Conservation (phyloP, 2,329 filamentous ascomycete species). For the Xylariaceae sp. region DNA sequence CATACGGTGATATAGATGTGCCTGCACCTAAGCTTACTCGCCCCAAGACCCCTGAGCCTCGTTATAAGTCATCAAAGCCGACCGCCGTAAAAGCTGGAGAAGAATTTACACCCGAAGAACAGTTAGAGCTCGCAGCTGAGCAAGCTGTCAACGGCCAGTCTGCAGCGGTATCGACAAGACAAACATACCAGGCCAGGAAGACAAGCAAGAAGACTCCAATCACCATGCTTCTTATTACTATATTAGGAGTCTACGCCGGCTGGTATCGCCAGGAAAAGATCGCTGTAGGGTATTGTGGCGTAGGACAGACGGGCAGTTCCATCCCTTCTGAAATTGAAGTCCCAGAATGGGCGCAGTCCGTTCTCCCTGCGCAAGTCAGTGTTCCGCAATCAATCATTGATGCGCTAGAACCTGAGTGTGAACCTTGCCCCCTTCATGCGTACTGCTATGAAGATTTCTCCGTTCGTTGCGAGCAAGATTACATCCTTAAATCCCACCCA, state of each 20-base stretch:
- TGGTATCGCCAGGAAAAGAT: constrained; percentile 96
- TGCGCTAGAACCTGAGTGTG: constrained; percentile 79
- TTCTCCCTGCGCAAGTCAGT: constrained; percentile 58
- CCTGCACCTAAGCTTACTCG: constrained; percentile 51
- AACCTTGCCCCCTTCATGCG: constrained; percentile 88
- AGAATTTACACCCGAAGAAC: constrained; percentile 92
- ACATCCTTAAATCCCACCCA: constrained; percentile 83
- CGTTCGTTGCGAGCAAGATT: constrained; percentile 84
- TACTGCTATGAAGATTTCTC: constrained; percentile 82
- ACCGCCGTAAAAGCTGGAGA: constrained; percentile 72
- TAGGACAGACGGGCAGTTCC: constrained; percentile 68
- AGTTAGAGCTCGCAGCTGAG: constrained; percentile 78
- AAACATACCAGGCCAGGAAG: constrained; percentile 42
- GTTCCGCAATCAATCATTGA: constrained; percentile 76
- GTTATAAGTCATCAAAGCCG: constrained; percentile 42
- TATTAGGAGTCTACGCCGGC: constrained; percentile 73
- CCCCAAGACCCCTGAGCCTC: constrained; percentile 42
- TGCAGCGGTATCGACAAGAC: constrained; percentile 49
- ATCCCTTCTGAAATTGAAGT: constrained; percentile 54
- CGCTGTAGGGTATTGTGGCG: constrained; percentile 92
- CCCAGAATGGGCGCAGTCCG: constrained; percentile 47
- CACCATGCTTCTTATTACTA: constrained; percentile 71
- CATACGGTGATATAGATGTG: constrained; percentile 65
- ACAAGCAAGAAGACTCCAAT: constrained; percentile 67
- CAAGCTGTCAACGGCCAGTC: constrained; percentile 61